A percentile compares a stretch with the other conserved stretches of the same genome.
Conservation (phyloP, 441 rosid genomes). For the Theobroma grandiflorum region DNA sequence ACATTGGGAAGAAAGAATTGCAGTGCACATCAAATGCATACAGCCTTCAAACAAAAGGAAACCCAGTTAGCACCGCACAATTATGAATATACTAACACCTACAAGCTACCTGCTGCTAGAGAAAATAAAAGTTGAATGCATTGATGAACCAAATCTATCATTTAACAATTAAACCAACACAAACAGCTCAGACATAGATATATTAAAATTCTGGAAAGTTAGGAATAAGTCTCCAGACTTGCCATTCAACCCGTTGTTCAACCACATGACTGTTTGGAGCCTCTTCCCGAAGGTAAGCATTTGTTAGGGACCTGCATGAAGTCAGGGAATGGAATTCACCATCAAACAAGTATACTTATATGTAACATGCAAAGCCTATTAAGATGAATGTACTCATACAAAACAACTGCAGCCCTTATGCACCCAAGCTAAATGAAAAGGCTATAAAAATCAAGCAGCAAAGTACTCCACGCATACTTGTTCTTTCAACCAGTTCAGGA, state of each 20-base stretch:
- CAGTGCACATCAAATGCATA: constrained; percentile 99
- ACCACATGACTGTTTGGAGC: constrained; percentile 95
- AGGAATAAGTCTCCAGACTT: constrained; percentile 44
- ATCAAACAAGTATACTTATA: not conserved
- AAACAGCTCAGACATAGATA: constrained; percentile 4
- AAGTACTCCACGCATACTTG: not conserved
- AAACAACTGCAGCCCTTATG: not conserved
- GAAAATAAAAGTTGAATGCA: constrained; percentile 14
- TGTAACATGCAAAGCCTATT: not conserved
- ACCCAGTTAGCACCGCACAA: constrained; percentile 27
- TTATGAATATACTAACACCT: constrained; percentile 22
- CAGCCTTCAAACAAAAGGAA: constrained; percentile 60
- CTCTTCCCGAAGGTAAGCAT: constrained; percentile 94
- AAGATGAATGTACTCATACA: not conserved
- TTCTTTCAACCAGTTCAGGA: constrained; percentile 14
- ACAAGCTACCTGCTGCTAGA: constrained; percentile 8
- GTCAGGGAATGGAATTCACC: constrained; percentile 19
- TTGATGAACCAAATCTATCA: not conserved
- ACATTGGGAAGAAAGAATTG: constrained; percentile 99
- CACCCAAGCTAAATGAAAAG: not conserved
- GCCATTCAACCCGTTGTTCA: constrained; percentile 97
- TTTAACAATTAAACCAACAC: constrained; percentile 13
- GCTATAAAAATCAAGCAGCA: constrained; percentile 5
- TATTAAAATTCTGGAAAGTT: constrained; percentile 24
- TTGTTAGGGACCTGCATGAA: constrained; percentile 81